A percentile compares a stretch with the other conserved stretches of the same genome.
Conservation (phyloP, 2,329 filamentous ascomycete species). For the Teratosphaeria gauchensis region DNA sequence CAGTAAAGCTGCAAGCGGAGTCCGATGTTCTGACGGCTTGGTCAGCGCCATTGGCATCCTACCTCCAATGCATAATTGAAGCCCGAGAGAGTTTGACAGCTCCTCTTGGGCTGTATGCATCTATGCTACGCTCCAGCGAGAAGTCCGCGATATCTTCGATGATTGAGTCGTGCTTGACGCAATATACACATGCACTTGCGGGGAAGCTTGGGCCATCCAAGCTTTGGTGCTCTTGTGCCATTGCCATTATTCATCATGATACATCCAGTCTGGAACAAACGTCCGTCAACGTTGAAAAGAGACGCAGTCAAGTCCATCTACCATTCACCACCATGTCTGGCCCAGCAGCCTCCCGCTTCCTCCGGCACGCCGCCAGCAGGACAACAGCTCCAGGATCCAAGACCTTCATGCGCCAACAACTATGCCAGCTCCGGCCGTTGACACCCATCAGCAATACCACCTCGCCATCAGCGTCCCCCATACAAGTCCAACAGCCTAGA, state of each 20-base stretch:
- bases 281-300: neutral
- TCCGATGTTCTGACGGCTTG: neutral
- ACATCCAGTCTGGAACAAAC: neutral
- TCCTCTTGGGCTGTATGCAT: too few relatives aligned
- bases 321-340: constrained; percentile 1
- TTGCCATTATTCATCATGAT: neutral
- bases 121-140: too few relatives aligned
- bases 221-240: neutral
- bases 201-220: neutral
- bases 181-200: neutral
- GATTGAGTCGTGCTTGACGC: too few relatives aligned
- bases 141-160: too few relatives aligned
- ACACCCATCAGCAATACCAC: neutral
- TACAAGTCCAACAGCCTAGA: constrained; percentile 5
- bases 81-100: neutral
- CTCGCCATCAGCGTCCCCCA: neutral
- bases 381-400: neutral
- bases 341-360: constrained; percentile 3
- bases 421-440: neutral
- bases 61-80: neutral
- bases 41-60: neutral
- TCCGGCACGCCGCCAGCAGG: constrained; percentile 1
- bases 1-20: neutral
- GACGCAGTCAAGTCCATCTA: neutral
- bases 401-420: neutral